Percentiles rank a stretch among this genome's conserved stretches.
These are phyloP conservation scores for Coniella lustricola DNA, from an alignment of 2,329 filamentous ascomycete species.

Conservation along the genomic window DNA sequence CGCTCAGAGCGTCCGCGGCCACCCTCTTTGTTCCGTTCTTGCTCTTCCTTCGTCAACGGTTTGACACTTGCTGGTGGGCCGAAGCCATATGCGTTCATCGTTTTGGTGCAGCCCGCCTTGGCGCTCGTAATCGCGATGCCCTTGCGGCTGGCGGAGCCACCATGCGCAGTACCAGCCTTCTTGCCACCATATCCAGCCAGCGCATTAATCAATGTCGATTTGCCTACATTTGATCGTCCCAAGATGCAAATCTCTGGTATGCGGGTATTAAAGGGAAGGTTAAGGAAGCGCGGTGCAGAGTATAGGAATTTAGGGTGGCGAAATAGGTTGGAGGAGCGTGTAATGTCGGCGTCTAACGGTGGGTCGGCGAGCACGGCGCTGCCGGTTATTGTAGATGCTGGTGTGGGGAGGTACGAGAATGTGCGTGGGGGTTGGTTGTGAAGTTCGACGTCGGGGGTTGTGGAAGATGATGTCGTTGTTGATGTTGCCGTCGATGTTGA, in stretches of 20 bases:
- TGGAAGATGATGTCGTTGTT: background rate
- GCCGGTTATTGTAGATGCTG: slow-evolving; percentile 19
- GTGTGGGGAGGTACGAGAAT: slow-evolving; percentile 24
- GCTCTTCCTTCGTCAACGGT: slow-evolving; percentile 5
- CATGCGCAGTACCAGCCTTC: slow-evolving; percentile 23
- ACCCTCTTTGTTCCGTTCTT: slow-evolving; percentile 3
- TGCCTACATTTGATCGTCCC: slow-evolving; percentile 83
- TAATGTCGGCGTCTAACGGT: slow-evolving; percentile 17
- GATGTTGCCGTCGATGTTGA: background rate
- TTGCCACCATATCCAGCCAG: slow-evolving; percentile 46
- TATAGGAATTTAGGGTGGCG: slow-evolving; percentile 35
- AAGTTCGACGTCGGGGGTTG: background rate
- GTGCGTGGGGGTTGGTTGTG: slow-evolving; percentile 13
- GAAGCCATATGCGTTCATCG: slow-evolving; percentile 50
- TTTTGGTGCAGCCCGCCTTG: slow-evolving; percentile 44
- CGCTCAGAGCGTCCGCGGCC: slow-evolving; percentile 19
- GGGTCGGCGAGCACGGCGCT: slow-evolving; percentile 16
- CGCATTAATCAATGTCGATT: slow-evolving; percentile 82
- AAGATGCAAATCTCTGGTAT: slow-evolving; percentile 65
- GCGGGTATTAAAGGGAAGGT: slow-evolving; percentile 44
- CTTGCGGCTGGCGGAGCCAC: slow-evolving; percentile 32
- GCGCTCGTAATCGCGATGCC: slow-evolving; percentile 44
- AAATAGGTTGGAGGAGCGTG: slow-evolving; percentile 22
- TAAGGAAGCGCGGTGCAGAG: slow-evolving; percentile 39
- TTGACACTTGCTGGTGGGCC: slow-evolving; percentile 33